These are phyloP conservation scores for Fusarium palustre DNA, from an alignment of 2,329 filamentous ascomycete genomes.

Conservation along the genomic window DNA sequence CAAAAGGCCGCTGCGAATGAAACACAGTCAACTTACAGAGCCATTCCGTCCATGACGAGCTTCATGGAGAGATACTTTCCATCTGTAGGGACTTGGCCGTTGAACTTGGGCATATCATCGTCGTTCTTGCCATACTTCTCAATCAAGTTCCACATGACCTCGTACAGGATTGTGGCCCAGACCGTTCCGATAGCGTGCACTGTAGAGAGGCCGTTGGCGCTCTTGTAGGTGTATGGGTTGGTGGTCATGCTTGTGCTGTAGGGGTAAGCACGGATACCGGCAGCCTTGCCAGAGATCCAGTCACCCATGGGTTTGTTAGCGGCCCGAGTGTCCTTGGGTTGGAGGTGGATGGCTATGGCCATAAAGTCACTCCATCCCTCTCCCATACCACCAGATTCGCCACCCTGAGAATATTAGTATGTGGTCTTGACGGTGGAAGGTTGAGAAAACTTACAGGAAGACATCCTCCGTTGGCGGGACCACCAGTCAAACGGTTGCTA, in stretches of 20 bases:
- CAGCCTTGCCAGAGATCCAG: slow-evolving; percentile 59
- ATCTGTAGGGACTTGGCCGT: slow-evolving; percentile 61
- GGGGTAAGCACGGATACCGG: slow-evolving; percentile 61
- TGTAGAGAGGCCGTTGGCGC: slow-evolving; percentile 51
- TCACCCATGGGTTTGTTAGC: slow-evolving; percentile 62
- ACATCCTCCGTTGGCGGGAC: slow-evolving; percentile 64
- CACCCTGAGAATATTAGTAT: slow-evolving; percentile 29
- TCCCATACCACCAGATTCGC: slow-evolving; percentile 68
- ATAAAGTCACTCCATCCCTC: slow-evolving; percentile 70
- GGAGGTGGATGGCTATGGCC: slow-evolving; percentile 62
- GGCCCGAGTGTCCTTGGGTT: slow-evolving; percentile 57
- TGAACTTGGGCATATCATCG: slow-evolving; percentile 55
- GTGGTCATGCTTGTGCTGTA: slow-evolving; percentile 63
- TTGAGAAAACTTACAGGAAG: slow-evolving; percentile 44
- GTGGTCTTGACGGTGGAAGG: fast-evolving
- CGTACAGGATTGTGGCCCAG: slow-evolving; percentile 60
- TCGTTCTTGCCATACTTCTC: slow-evolving; percentile 66
- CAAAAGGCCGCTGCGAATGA: fast-evolving
- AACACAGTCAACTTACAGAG: slow-evolving; percentile 48
- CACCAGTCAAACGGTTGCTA: slow-evolving; percentile 68
- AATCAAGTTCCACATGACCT: slow-evolving; percentile 69
- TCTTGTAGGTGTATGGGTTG: slow-evolving; percentile 64
- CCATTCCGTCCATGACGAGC: slow-evolving; percentile 64
- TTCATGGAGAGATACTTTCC: slow-evolving; percentile 65
- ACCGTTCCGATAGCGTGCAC: slow-evolving; percentile 62